These are phyloP conservation scores for Isabelozyma rhagii DNA, from an alignment of 805 yeast genomes.

Conservation along the genomic window DNA sequence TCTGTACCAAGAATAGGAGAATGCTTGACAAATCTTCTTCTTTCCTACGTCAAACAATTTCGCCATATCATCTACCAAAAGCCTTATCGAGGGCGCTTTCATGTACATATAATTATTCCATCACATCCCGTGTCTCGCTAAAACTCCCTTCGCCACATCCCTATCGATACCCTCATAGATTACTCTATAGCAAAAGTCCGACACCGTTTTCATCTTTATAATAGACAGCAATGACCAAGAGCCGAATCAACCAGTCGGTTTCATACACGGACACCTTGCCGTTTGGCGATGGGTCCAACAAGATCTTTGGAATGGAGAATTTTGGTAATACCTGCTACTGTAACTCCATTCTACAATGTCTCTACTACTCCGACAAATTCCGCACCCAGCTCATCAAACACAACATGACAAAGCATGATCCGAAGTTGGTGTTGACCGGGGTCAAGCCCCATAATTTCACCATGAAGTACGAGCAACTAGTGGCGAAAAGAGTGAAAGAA, in stretches of 20 bases:
- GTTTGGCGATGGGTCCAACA: conserved; percentile 65
- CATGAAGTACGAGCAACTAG: conserved; percentile 37
- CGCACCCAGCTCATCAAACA: conserved; percentile 40
- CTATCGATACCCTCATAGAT: background rate
- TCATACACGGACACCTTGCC: conserved; percentile 25
- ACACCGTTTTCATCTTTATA: no score
- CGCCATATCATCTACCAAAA: no score
- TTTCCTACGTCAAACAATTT: no score
- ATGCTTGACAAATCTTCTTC: no score
- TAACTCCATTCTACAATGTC: conserved; percentile 86
- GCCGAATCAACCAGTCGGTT: background rate
- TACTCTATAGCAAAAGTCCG: no score
- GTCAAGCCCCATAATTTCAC: conserved; percentile 33
- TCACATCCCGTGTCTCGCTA: no score
- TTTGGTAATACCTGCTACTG: conserved; percentile 93
- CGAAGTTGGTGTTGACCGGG: conserved; percentile 26
- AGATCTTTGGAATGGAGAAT: conserved; percentile 78
- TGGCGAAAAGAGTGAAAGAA: conserved; percentile 32
- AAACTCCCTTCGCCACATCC: no score
- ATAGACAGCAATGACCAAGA: background rate
- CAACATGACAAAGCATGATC: conserved; percentile 28
- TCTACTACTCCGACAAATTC: conserved; percentile 71
- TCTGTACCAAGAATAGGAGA: no score
- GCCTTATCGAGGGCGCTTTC: no score
- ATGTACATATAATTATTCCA: no score